phyloP scores from a whole-genome alignment of 192 early-diverging fungal species.

The Diversispora epigaea region DNA sequence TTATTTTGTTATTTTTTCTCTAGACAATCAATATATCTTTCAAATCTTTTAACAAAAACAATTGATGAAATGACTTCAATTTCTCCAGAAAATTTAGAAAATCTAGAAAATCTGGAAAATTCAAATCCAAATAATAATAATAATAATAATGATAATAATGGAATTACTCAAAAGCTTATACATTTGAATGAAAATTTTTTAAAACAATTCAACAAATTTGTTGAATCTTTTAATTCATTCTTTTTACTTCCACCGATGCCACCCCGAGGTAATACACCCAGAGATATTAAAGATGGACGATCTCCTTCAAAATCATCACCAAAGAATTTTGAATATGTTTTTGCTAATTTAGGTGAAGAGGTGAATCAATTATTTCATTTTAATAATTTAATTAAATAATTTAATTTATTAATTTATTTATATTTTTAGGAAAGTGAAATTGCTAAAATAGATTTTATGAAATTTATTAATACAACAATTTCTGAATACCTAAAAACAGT shows the following conservation, averaged over 20 bases:
- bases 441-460: constrained; percentile 37
- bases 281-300: neutral
- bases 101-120: neutral
- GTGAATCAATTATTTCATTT: neutral
- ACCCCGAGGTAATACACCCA: neutral
- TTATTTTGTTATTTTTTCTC: neutral
- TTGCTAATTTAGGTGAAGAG: neutral
- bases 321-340: neutral
- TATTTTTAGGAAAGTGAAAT: constrained; percentile 34
- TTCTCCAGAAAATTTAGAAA: neutral
- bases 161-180: constrained; percentile 27
- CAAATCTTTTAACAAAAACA: constrained; percentile 19
- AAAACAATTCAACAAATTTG: constrained; percentile 49
- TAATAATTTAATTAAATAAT: neutral
- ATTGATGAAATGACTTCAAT: constrained; percentile 5
- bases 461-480: constrained; percentile 39
- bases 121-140: too few relatives aligned
- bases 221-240: constrained; percentile 45
- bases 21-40: constrained; percentile 35
- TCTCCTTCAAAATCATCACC: neutral
- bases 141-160: neutral
- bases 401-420: neutral
- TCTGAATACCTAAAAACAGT: constrained; percentile 50
- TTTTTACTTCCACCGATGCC: constrained; percentile 38
- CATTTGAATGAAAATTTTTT: constrained; percentile 47